These are phyloP conservation scores for Macadamia integrifolia DNA, from an alignment of 164 flowering plant genomes.

Conservation along the genomic window DNA sequence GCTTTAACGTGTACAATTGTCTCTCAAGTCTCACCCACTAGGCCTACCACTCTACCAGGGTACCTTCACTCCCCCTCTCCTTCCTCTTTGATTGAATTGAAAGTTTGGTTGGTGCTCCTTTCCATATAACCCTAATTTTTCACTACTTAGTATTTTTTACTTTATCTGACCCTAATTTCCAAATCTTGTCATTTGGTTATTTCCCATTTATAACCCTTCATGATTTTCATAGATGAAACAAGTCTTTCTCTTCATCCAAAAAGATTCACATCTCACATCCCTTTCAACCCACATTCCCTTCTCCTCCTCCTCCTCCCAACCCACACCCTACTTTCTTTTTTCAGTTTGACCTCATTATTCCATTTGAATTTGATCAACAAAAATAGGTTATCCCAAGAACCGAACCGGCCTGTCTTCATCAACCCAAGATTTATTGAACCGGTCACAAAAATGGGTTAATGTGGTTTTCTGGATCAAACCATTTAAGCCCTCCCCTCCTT, in stretches of 20 bases:
- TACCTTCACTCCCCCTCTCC: conserved; percentile 13
- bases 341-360: too few relatives aligned
- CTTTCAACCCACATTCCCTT: too few relatives aligned
- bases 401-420: too few relatives aligned
- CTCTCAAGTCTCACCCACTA: conserved; percentile 32
- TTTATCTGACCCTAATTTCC: conserved; percentile 14
- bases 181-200: conserved; percentile 10
- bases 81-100: conserved; percentile 18
- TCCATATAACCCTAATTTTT: conserved; percentile 20
- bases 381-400: too few relatives aligned
- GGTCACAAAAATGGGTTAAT: too few relatives aligned
- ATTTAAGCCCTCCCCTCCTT: too few relatives aligned
- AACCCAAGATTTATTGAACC: too few relatives aligned
- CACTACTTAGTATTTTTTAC: conserved; percentile 7
- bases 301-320: too few relatives aligned
- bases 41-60: conserved; percentile 4
- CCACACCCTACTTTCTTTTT: too few relatives aligned
- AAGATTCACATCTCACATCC: too few relatives aligned
- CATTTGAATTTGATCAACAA: too few relatives aligned
- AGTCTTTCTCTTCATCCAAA: not conserved
- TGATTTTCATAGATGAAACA: conserved; percentile 16
- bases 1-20: conserved; percentile 38
- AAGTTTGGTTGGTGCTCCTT: conserved; percentile 19
- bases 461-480: too few relatives aligned
- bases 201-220: conserved; percentile 19